phyloP scores from a whole-genome alignment of 305 asterid species.

The Ajuga reptans region DNA sequence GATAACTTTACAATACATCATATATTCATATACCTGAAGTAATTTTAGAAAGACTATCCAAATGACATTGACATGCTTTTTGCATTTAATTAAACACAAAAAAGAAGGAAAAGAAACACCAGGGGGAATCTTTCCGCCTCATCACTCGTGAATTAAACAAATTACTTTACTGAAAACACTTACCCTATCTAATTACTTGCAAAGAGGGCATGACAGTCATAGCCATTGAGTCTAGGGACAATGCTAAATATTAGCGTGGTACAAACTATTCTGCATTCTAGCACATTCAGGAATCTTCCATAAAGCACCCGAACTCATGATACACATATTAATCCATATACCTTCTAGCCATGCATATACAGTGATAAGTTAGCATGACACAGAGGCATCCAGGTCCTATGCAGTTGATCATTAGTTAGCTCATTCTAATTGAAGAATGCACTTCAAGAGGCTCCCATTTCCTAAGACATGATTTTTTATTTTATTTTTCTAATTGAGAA shows the following conservation, averaged over 20 bases:
- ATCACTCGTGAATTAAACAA: background rate
- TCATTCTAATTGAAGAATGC: constrained; percentile 6
- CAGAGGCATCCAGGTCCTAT: background rate
- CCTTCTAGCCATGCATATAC: background rate
- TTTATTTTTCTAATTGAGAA: no score
- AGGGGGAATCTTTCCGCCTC: background rate
- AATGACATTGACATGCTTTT: background rate
- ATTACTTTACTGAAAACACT: background rate
- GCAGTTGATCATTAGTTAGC: background rate
- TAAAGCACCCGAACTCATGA: background rate
- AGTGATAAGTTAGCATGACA: background rate
- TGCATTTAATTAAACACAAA: background rate
- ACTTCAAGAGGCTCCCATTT: background rate
- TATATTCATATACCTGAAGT: background rate
- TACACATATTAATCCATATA: background rate
- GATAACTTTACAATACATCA: background rate
- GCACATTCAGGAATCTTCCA: constrained; percentile 15
- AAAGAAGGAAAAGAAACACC: no score
- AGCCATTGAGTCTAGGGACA: background rate
- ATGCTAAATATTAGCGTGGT: background rate
- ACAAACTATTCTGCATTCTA: background rate
- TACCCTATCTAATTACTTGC: background rate
- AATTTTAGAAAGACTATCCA: no score
- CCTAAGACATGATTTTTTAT: no score
- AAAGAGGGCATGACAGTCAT: background rate